phyloP scores from a whole-genome alignment of 208 protist species.

The Angomonas deanei region DNA sequence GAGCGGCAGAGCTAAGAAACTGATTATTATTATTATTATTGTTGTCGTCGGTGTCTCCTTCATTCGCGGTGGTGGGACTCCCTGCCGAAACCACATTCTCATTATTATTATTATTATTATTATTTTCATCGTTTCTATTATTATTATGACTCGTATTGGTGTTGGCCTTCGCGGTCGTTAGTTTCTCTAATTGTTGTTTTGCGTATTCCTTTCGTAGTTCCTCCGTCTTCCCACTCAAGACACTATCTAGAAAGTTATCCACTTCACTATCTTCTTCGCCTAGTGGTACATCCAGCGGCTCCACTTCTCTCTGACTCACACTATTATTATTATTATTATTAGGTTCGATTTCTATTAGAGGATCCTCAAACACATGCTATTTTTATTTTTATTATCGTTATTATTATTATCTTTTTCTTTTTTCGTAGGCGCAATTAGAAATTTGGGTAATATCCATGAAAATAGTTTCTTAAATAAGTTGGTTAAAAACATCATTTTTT shows the following conservation, averaged over 20 bases:
- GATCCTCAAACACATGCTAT: too few relatives aligned
- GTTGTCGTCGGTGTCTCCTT: slow-evolving; percentile 3
- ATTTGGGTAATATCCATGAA: not conserved
- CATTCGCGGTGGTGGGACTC: not conserved
- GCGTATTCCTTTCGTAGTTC: slow-evolving; percentile 47
- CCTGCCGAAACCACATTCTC: not conserved
- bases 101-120: not conserved
- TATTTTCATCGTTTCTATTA: not conserved
- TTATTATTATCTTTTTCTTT: slow-evolving; percentile 4
- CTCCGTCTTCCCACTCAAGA: slow-evolving; percentile 62
- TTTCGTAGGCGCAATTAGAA: not conserved
- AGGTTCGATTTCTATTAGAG: not conserved
- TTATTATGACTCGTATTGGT: not conserved
- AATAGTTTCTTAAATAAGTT: not conserved
- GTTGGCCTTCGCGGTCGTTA: not conserved
- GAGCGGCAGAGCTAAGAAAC: slow-evolving; percentile 38
- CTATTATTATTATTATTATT: not conserved
- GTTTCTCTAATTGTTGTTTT: slow-evolving; percentile 19
- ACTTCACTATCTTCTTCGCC: slow-evolving; percentile 25
- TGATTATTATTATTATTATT: not conserved
- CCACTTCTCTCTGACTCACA: not conserved
- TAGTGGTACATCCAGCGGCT: not conserved
- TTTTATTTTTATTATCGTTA: not conserved
- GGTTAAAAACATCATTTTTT: not conserved
- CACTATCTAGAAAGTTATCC: slow-evolving; percentile 54